A percentile compares a stretch with the other conserved stretches of the same genome.
Evolutionary conservation across 148 eudicot species (phyloP).

Genomic region (Spergularia marina): DNA sequence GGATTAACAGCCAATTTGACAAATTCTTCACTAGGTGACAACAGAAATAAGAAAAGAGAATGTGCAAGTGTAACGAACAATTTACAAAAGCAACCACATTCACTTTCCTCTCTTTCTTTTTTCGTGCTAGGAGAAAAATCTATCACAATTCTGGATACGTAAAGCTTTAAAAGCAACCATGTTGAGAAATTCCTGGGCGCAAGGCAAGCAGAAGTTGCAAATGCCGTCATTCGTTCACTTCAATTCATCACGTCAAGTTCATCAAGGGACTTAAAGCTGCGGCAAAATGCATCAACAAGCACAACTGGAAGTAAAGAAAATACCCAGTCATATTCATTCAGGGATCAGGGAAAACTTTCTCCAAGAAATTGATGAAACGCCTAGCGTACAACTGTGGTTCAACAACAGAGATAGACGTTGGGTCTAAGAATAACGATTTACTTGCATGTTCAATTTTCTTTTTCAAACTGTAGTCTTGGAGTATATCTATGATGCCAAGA

Average conservation of each 20-base stretch:
- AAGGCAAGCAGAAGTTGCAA: background rate
- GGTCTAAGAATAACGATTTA: constrained; percentile 62
- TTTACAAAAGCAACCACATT: background rate
- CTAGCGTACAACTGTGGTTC: constrained; percentile 66
- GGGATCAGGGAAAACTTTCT: constrained; percentile 61
- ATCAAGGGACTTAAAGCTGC: background rate
- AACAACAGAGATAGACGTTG: constrained; percentile 65
- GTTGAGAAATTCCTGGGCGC: too few species aligned
- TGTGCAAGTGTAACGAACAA: background rate
- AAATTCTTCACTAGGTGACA: background rate
- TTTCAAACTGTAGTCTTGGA: constrained; percentile 76
- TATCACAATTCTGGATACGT: background rate
- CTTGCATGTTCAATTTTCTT: constrained; percentile 74
- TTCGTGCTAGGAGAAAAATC: background rate
- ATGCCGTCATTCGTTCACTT: background rate
- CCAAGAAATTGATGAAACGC: constrained; percentile 68
- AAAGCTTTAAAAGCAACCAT: background rate
- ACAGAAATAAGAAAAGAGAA: background rate
- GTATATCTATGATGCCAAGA: constrained; percentile 88
- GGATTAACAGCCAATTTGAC: background rate
- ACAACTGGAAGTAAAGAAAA: background rate
- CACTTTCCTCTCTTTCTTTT: background rate
- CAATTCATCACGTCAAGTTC: background rate
- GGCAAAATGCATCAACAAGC: background rate
- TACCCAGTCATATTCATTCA: constrained; percentile 8